Percentiles rank a stretch among this genome's conserved stretches.
These are phyloP conservation scores for Calonectria hongkongensis DNA, from an alignment of 2,329 filamentous ascomycete species.

Conservation along the genomic window DNA sequence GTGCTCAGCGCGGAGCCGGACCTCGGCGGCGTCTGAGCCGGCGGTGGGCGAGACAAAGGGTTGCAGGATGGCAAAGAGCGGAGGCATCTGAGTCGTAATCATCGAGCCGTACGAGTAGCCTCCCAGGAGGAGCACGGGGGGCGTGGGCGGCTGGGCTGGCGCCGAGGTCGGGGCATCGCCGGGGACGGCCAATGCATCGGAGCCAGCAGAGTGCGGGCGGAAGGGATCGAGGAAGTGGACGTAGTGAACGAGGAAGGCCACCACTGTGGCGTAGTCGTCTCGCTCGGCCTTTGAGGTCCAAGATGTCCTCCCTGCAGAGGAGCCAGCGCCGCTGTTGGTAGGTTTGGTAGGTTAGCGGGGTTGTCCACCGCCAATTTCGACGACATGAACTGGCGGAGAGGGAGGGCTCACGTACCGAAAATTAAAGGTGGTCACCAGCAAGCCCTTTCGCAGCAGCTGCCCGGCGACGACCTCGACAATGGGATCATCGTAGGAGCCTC, in stretches of 20 bases:
- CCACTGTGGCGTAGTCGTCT: conserved; percentile 87
- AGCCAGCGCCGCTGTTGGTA: conserved; percentile 81
- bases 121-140: conserved; percentile 74
- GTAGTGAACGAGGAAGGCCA: conserved; percentile 87
- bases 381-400: no score
- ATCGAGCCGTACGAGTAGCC: conserved; percentile 96
- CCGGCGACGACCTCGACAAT: conserved; percentile 81
- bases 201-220: conserved; percentile 36
- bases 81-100: conserved; percentile 83
- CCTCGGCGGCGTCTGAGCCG: conserved; percentile 79
- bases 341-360: conserved; percentile 8
- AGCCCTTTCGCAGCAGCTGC: conserved; percentile 81
- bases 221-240: conserved; percentile 74
- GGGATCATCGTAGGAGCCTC: conserved; percentile 88
- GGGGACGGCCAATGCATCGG: conserved; percentile 4
- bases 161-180: conserved; percentile 24
- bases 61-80: conserved; percentile 74
- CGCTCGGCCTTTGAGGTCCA: conserved; percentile 91
- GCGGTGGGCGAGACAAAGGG: conserved; percentile 72
- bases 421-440: conserved; percentile 91
- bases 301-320: conserved; percentile 85
- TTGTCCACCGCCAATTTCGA: neutral
- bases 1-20: conserved; percentile 80
- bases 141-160: conserved; percentile 20
- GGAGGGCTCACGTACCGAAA: conserved; percentile 79